Base-by-base conservation (phyloP, 2,329 filamentous ascomycete species). In the Dactylellina leptospora region DNA sequence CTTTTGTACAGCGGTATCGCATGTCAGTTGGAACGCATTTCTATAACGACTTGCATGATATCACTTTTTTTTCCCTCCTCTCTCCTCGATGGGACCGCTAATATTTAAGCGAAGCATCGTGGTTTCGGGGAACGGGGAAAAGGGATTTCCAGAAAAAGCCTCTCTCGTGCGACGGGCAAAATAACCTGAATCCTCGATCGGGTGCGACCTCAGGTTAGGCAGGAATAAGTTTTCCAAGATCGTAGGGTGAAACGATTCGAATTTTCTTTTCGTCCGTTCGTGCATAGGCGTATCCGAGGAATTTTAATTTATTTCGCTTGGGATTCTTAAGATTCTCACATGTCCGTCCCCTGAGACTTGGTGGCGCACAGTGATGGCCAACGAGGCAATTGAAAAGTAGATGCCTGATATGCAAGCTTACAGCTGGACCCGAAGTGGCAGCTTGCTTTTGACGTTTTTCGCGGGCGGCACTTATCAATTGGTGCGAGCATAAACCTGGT, bases 401-500 rank as follows among this genome's bases (percentile, higher is more conserved):
- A 58, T 71, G 66, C 66, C 66, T 71, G 66, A 63, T 71, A 63
- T 61, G 64, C 64, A 71, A 25, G 51, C 58, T 63, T 58, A 59
- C 51, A 62, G 45, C 45, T 59, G 59, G 45, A 58, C 66, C 66
- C 51, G 58, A 71, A 63, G 23, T 58, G 66, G 66, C 50, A 71
- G 59, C 66, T 71, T 63, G 58, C 40, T 71, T 62, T 63, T 62
- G 44, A 71, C 59, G 53, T 63, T 59, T 63, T 62, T 47, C 38
- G 64, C 55, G 59, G 58, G 36, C 44, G 66, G 50, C 51, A 71
- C 56, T 62, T 62, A 60, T 62, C 58, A 58, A 58, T 71, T 63
- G 36, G 58, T 62, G 30, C 38, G 23, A 51, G 58, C 51, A 42
- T 23, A 40, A 71, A 45, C 33, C 51, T 63, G 66, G 58, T 71